Evolutionary conservation across 805 yeast genomes (phyloP).

Genomic region (Ogataea allantospora): DNA sequence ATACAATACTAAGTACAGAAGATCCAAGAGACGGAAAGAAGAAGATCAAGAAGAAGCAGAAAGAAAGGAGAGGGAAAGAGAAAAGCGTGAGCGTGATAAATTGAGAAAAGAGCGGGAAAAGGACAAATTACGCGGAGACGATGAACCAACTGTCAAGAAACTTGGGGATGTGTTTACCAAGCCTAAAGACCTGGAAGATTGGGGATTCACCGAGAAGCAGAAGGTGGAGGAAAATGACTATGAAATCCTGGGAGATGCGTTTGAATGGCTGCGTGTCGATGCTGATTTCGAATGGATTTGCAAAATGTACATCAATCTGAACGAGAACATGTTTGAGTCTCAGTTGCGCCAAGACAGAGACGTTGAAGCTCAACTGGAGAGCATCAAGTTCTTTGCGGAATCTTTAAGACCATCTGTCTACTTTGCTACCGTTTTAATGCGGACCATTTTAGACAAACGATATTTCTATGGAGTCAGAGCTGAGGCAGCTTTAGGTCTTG

Average conservation of each 20-base stretch:
- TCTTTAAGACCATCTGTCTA: conserved; percentile 54
- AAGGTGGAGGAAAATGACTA: conserved; percentile 58
- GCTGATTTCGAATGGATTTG: conserved; percentile 98
- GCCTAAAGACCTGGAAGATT: conserved; percentile 57
- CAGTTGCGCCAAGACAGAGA: conserved; percentile 94
- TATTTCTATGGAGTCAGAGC: conserved; percentile 87
- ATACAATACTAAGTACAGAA: conserved; percentile 89
- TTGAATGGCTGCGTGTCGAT: conserved; percentile 97
- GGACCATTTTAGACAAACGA: conserved; percentile 80
- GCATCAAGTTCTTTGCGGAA: conserved; percentile 69
- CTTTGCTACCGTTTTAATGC: conserved; percentile 71
- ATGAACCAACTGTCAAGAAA: conserved; percentile 38
- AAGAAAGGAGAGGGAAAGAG: conserved; percentile 19
- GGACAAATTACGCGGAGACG: conserved; percentile 21
- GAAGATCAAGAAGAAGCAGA: conserved; percentile 39
- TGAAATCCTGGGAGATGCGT: conserved; percentile 63
- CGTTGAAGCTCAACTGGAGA: conserved; percentile 91
- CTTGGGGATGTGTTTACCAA: conserved; percentile 76
- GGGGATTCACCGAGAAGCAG: conserved; percentile 67
- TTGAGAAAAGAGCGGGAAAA: conserved; percentile 31
- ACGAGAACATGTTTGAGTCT: conserved; percentile 92
- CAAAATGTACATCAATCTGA: conserved; percentile 74
- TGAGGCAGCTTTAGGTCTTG: conserved; percentile 81
- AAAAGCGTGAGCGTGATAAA: conserved; percentile 49
- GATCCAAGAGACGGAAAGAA: conserved; percentile 64